Conservation (phyloP, 2,329 filamentous ascomycete species). For the Colletotrichum eleusines region DNA sequence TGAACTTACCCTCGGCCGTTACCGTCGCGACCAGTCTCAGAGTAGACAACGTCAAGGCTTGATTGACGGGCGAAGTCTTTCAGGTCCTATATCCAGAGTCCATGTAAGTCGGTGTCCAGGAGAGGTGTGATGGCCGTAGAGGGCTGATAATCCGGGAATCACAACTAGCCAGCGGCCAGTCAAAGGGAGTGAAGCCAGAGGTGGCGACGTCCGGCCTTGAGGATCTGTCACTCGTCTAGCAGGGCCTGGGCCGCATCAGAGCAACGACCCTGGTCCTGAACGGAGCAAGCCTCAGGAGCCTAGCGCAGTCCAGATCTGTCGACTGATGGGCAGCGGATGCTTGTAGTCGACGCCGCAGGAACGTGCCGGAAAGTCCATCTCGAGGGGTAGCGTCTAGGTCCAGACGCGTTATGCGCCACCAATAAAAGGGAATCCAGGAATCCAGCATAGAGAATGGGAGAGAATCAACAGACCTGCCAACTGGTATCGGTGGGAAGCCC, state of each 20-base stretch:
- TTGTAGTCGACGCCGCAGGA: slow-evolving; percentile 20
- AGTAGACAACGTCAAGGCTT: slow-evolving; percentile 97
- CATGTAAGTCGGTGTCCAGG: slow-evolving; percentile 76
- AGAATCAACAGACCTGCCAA: slow-evolving; percentile 95
- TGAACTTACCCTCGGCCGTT: slow-evolving; percentile 86
- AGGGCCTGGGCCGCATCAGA: slow-evolving; percentile 35
- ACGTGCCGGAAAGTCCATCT: slow-evolving; percentile 26
- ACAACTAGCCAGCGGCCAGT: slow-evolving; percentile 24
- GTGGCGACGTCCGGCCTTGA: slow-evolving; percentile 33
- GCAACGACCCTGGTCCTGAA: slow-evolving; percentile 40
- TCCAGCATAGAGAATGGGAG: slow-evolving; percentile 68
- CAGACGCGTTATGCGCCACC: slow-evolving; percentile 39
- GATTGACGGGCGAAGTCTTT: slow-evolving; percentile 99
- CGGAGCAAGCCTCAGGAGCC: slow-evolving; percentile 35
- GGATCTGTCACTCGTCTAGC: slow-evolving; percentile 30
- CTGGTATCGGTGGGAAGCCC: slow-evolving; percentile 98
- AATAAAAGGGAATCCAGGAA: slow-evolving; percentile 50
- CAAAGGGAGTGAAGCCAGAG: slow-evolving; percentile 4
- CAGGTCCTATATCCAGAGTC: slow-evolving; percentile 89
- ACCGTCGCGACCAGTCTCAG: slow-evolving; percentile 91
- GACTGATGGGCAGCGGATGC: slow-evolving; percentile 11
- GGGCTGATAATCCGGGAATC: slow-evolving; percentile 31
- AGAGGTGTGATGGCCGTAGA: slow-evolving; percentile 37
- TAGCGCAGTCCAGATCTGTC: slow-evolving; percentile 21
- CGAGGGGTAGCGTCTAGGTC: slow-evolving; percentile 14